These are phyloP conservation scores for Russula abietina DNA, from an alignment of 768 basidiomycete genomes.

Conservation along the genomic window DNA sequence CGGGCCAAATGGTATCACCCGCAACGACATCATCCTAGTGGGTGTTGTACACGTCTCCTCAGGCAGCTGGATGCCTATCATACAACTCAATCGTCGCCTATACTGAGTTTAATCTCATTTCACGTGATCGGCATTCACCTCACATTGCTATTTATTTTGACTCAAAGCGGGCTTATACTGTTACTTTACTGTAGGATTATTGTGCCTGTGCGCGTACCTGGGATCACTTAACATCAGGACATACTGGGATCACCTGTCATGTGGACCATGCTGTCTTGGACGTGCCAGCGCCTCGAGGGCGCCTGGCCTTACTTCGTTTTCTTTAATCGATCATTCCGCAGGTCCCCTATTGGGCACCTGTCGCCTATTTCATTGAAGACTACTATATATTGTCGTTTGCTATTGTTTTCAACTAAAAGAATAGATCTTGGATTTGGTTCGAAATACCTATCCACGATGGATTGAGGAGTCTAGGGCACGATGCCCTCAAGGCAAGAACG, in stretches of 20 bases:
- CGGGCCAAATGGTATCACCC: slow-evolving; percentile 18
- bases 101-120: not conserved
- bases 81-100: slow-evolving; percentile 24
- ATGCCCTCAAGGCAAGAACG: slow-evolving; percentile 6
- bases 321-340: not conserved
- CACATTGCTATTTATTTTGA: slow-evolving; percentile 1
- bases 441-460: not conserved
- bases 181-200: not conserved
- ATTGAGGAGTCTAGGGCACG: not conserved
- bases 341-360: slow-evolving; percentile 3
- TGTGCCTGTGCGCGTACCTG: slow-evolving; percentile 1
- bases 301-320: not conserved
- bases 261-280: not conserved
- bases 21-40: slow-evolving; percentile 18
- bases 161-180: not conserved
- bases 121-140: slow-evolving; percentile 1
- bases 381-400: not conserved
- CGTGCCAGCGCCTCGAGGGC: not conserved
- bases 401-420: not conserved
- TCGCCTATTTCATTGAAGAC: not conserved
- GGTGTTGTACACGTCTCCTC: slow-evolving; percentile 25
- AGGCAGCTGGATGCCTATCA: slow-evolving; percentile 26
- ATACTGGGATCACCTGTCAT: not conserved
- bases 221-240: not conserved
- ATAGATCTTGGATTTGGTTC: not conserved